phyloP scores from a whole-genome alignment of 2,329 filamentous ascomycete species.

The Blastomyces parvus region DNA sequence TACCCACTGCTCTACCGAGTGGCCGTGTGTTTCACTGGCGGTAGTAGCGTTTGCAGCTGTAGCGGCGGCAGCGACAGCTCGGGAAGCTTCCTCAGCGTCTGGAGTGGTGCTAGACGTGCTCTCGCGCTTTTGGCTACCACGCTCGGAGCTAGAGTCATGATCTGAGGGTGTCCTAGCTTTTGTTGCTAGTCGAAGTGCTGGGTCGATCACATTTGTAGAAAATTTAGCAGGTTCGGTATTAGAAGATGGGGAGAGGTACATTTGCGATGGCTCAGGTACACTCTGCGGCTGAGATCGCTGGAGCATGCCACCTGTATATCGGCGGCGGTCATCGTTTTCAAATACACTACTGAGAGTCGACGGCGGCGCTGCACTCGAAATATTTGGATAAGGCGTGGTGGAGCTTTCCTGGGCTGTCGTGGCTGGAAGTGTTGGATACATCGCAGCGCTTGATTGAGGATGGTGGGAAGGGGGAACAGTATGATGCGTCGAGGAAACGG shows the following conservation, averaged over 20 bases:
- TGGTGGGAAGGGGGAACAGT: constrained; percentile 40
- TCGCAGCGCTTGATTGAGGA: constrained; percentile 38
- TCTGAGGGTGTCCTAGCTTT: constrained; percentile 5
- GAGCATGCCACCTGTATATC: constrained; percentile 52
- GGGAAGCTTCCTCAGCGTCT: constrained; percentile 27
- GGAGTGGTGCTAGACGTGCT: constrained; percentile 16
- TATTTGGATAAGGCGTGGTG: constrained; percentile 41
- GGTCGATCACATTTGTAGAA: constrained; percentile 35
- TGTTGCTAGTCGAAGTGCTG: constrained; percentile 29
- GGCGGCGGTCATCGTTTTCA: constrained; percentile 50
- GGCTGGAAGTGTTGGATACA: constrained; percentile 56
- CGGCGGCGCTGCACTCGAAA: constrained; percentile 48
- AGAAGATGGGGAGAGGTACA: background rate
- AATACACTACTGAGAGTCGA: constrained; percentile 52
- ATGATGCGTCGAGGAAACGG: constrained; percentile 42
- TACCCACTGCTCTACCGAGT: constrained; percentile 48
- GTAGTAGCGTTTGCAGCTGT: background rate
- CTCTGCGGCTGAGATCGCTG: constrained; percentile 43
- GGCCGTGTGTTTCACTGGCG: background rate
- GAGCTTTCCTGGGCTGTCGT: constrained; percentile 50
- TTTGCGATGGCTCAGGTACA: constrained; percentile 18
- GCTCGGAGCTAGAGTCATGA: background rate
- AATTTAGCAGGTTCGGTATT: constrained; percentile 19
- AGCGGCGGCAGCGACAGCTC: constrained; percentile 10
- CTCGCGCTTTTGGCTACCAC: background rate